phyloP scores from a whole-genome alignment of 371 early-diverging fungal genomes.

The Homolaphlyctis polyrhiza region DNA sequence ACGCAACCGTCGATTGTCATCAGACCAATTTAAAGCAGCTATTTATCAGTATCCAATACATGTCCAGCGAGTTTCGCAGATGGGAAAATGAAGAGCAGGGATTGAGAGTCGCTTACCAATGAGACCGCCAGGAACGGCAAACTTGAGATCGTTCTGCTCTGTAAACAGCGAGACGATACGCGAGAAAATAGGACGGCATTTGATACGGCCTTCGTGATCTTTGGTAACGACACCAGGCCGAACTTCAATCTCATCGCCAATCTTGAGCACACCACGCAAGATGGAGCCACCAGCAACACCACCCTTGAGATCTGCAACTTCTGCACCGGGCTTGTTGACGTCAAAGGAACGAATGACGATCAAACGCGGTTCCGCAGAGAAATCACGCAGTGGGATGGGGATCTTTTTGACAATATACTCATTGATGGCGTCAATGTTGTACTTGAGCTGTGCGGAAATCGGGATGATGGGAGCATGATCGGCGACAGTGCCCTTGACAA shows the following conservation, averaged over 20 bases:
- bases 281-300: slow-evolving; percentile 99
- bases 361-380: slow-evolving; percentile 85
- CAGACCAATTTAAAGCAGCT: too few species aligned
- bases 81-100: neutral
- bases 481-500: slow-evolving; percentile 95
- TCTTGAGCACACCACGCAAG: slow-evolving; percentile 90
- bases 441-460: slow-evolving; percentile 98
- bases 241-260: slow-evolving; percentile 98
- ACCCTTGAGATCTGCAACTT: slow-evolving; percentile 93
- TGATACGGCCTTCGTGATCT: slow-evolving; percentile 84
- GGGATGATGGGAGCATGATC: slow-evolving; percentile 98
- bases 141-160: slow-evolving; percentile 90
- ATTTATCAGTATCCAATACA: neutral
- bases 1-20: too few species aligned
- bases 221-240: slow-evolving; percentile 98
- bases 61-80: neutral
- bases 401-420: slow-evolving; percentile 99
- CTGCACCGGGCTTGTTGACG: slow-evolving; percentile 99
- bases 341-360: slow-evolving; percentile 99
- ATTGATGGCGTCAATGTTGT: slow-evolving; percentile 99
- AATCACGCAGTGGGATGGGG: slow-evolving; percentile 96
- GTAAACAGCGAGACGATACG: slow-evolving; percentile 91
- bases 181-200: slow-evolving; percentile 91
- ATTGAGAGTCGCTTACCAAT: slow-evolving; percentile 55
- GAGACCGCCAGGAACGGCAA: slow-evolving; percentile 99